These are phyloP conservation scores for Sclerotinia spermophila DNA, from an alignment of 2,329 filamentous ascomycete genomes.

Conservation along the genomic window DNA sequence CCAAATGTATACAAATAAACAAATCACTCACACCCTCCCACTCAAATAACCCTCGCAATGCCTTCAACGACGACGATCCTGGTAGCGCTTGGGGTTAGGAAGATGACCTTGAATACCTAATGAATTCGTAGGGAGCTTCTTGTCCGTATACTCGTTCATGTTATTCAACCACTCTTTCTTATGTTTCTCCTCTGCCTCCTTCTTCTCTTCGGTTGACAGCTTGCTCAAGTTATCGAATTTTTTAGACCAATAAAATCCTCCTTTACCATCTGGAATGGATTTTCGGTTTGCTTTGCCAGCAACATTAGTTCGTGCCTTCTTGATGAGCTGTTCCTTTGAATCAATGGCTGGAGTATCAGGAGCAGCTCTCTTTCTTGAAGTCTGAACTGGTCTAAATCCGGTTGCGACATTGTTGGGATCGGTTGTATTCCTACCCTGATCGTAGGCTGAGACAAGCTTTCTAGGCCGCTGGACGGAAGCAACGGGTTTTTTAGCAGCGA, in stretches of 20 bases:
- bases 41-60: not conserved
- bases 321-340: not conserved
- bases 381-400: too few relatives aligned
- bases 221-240: not conserved
- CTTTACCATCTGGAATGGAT: not conserved
- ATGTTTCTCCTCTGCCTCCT: not conserved
- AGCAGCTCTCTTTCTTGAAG: not conserved
- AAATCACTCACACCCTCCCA: not conserved
- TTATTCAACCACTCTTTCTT: not conserved
- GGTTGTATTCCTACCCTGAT: not conserved
- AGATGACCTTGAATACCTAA: not conserved
- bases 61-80: not conserved
- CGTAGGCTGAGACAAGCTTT: not conserved
- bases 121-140: not conserved
- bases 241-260: not conserved
- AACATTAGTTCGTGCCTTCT: not conserved
- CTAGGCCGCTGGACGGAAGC: not conserved
- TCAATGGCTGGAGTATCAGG: not conserved
- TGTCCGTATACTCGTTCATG: not conserved
- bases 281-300: not conserved
- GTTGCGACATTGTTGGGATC: not conserved
- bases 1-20: not conserved
- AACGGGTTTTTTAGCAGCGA: not conserved
- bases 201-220: not conserved
- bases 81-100: not conserved